phyloP scores from a whole-genome alignment of 2,329 filamentous ascomycete species.

The Penicillium sp. region DNA sequence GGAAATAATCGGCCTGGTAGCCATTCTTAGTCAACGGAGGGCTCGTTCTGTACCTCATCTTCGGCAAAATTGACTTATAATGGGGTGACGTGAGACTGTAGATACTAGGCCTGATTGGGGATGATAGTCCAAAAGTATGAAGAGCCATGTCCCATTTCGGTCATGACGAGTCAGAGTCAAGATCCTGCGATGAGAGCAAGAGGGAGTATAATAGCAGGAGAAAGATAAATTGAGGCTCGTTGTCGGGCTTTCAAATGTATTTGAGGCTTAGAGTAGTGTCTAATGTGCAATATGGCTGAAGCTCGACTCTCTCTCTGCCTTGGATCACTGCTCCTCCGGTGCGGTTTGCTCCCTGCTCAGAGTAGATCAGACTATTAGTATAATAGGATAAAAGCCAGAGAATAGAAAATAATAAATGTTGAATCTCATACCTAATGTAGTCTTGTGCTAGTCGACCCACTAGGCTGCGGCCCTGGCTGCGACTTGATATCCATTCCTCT shows the following conservation, averaged over 20 bases:
- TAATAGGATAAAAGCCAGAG: not conserved
- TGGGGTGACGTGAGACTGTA: not conserved
- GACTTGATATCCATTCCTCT: no score
- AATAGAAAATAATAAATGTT: not conserved
- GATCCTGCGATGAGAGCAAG: not conserved
- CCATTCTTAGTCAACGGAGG: not conserved
- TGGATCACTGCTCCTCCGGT: no score
- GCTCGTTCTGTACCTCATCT: not conserved
- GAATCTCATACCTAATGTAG: not conserved
- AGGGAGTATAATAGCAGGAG: no score
- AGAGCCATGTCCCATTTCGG: not conserved
- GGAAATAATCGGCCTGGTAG: not conserved
- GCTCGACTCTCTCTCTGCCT: no score
- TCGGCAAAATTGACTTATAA: not conserved
- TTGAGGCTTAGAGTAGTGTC: no score
- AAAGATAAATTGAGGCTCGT: no score
- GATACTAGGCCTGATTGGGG: not conserved
- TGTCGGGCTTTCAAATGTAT: no score
- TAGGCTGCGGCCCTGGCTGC: no score
- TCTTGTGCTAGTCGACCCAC: not conserved
- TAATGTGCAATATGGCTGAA: no score
- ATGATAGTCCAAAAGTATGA: not conserved
- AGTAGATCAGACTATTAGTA: no score
- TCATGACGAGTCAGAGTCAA: not conserved
- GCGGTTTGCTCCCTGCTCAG: no score